phyloP scores from a whole-genome alignment of 2,329 filamentous ascomycete species.

The Alternaria novae-zelandiae region DNA sequence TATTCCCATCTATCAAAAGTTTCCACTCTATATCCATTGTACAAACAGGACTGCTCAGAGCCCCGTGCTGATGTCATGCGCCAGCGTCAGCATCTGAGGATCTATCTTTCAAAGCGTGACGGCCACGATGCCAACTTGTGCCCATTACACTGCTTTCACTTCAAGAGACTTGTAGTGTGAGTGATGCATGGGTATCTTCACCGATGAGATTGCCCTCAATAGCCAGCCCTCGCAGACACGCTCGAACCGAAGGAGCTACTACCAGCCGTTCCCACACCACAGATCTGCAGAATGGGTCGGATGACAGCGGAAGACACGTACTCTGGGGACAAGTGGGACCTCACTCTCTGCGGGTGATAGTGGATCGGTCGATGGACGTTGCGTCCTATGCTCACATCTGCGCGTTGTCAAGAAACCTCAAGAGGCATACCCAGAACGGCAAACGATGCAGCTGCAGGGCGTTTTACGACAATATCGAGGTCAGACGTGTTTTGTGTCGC shows the following conservation, averaged over 20 bases:
- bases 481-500: background rate
- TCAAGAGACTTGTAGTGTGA: background rate
- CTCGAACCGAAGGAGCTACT: background rate
- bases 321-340: background rate
- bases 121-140: background rate
- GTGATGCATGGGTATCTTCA: background rate
- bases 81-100: background rate
- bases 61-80: background rate
- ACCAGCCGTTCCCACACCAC: background rate
- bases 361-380: background rate
- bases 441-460: background rate
- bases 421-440: background rate
- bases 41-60: background rate
- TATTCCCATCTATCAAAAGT: background rate
- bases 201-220: background rate
- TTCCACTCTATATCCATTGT: background rate
- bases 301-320: background rate
- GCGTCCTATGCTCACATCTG: background rate
- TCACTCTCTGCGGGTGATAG: background rate
- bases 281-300: background rate
- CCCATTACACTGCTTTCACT: background rate
- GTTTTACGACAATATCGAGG: background rate
- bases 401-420: background rate
- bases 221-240: background rate
- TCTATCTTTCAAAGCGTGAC: background rate